Base-by-base conservation (phyloP, 371 early-diverging fungal species). In the Mucor sp. region DNA sequence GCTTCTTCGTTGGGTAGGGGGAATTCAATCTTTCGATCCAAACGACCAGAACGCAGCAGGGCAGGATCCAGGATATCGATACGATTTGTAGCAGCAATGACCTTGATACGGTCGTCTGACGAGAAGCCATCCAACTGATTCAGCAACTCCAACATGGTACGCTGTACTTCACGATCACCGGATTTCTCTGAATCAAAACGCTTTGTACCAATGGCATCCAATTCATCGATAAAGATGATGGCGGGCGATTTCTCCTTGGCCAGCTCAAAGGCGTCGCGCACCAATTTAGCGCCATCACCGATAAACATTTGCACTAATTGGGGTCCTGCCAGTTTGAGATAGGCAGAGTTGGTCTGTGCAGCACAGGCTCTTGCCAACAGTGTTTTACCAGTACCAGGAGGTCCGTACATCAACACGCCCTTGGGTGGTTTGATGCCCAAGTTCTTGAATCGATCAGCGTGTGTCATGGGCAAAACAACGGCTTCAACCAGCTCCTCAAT, bases 81-180 rank as follows among this genome's bases (percentile, higher is more conserved):
- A 76, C 99, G 95, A 80, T 99, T 99, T 39, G 99, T 99, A 30
- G 99, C 99, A n/a, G 99, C 99, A 87, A 99, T 99, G 28, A 99
- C 97, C 90, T 99, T 99, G 77, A 99, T 98, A 60, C 97, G 88
- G 59, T 98, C 96, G 68, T 96, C 95, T 62, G 92, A 91, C 66
- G 93, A 90, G 76, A 99, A 99, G 33, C 99, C 99, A 74, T 99
- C 99, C 61, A 99, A 84, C 85, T 99, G 99, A 82, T 99, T 99
- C 66, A 99, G 78, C 8, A 99, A 88, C 85, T 99, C 99, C 80
- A 99, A 83, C 99, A 99, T 99, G 30, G 99, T 99, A 74, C 99
- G 89, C 79, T 99, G 99, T 21, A 99, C 99, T 87, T 99, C 99
- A 76, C 99, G 95, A 86, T 99, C 99, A 69, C 99, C 99, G 44